A percentile compares a stretch with the other conserved stretches of the same genome.
Evolutionary conservation across 2,329 filamentous ascomycete species (phyloP).

Genomic region (Geosmithia morbida): DNA sequence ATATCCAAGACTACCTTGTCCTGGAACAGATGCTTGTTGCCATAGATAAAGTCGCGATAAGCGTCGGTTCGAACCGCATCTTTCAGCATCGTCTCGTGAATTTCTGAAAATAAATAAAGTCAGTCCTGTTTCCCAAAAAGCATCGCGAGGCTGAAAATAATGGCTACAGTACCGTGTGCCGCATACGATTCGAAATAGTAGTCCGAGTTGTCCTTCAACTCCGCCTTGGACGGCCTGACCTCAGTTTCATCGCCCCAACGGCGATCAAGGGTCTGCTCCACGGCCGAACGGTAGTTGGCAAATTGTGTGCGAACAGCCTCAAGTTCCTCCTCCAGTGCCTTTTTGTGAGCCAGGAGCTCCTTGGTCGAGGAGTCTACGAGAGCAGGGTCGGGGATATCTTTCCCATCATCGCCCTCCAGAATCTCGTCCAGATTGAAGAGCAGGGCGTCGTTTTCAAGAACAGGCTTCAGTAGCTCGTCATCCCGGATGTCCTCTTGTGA

Average conservation of each 20-base stretch:
- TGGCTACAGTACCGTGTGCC: conserved; percentile 32
- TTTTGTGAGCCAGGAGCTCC: conserved; percentile 32
- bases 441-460: conserved; percentile 78
- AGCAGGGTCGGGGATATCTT: conserved; percentile 3
- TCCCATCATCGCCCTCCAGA: conserved; percentile 25
- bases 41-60: conserved; percentile 91
- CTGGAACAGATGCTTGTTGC: conserved; percentile 74
- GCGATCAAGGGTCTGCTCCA: conserved; percentile 51
- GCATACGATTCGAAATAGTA: conserved; percentile 50
- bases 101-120: conserved; percentile 40
- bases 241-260: conserved; percentile 46
- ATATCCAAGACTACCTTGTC: conserved; percentile 84
- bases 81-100: conserved; percentile 93
- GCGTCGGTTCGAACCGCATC: conserved; percentile 77
- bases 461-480: conserved; percentile 70
- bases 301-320: conserved; percentile 46
- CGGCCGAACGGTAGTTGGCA: conserved; percentile 47
- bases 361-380: conserved; percentile 11
- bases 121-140: neutral
- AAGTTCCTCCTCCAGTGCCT: conserved; percentile 44
- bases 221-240: conserved; percentile 8
- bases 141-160: too few relatives aligned
- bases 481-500: conserved; percentile 51
- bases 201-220: conserved; percentile 17
- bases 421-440: conserved; percentile 74